phyloP scores from a whole-genome alignment of 1,284 basidiomycete genomes.

The Entoloma clypeatum region DNA sequence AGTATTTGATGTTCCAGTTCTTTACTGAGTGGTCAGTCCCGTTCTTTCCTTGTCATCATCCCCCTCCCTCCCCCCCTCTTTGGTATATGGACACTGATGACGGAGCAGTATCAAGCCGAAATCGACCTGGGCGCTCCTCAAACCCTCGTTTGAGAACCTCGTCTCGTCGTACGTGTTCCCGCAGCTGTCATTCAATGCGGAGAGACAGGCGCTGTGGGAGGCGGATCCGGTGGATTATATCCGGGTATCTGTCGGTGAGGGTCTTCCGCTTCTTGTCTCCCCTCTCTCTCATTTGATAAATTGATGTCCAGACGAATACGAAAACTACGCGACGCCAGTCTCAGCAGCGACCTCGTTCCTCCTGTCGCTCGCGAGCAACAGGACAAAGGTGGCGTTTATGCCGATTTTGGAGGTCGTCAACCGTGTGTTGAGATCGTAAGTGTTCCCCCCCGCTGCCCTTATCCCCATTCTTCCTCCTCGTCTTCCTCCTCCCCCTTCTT shows the following conservation, averaged over 20 bases:
- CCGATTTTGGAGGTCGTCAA: slow-evolving; percentile 78
- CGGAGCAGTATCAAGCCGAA: slow-evolving; percentile 88
- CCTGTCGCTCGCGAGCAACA: slow-evolving; percentile 68
- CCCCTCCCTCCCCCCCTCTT: background rate
- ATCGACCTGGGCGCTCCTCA: slow-evolving; percentile 79
- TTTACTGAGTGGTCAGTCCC: slow-evolving; percentile 78
- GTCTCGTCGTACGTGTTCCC: slow-evolving; percentile 80
- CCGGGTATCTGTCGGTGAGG: slow-evolving; percentile 64
- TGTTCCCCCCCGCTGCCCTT: slow-evolving; percentile 13
- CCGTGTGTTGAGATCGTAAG: slow-evolving; percentile 62
- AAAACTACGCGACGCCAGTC: slow-evolving; percentile 70
- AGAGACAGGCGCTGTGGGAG: slow-evolving; percentile 68
- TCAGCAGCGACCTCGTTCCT: slow-evolving; percentile 78
- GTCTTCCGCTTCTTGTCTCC: background rate
- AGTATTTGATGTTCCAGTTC: slow-evolving; percentile 78
- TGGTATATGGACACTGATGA: no score
- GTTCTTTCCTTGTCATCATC: slow-evolving; percentile 2
- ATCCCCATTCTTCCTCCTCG: background rate
- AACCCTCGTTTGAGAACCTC: slow-evolving; percentile 74
- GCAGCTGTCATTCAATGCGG: slow-evolving; percentile 73
- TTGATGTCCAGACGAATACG: slow-evolving; percentile 63
- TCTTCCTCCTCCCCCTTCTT: background rate
- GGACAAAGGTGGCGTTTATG: slow-evolving; percentile 76
- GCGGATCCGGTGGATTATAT: slow-evolving; percentile 79
- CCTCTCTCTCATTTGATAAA: background rate